A percentile compares a stretch with the other conserved stretches of the same genome.
phyloP scores from a whole-genome alignment of 148 eudicot species.

The Camellia sinensis region DNA sequence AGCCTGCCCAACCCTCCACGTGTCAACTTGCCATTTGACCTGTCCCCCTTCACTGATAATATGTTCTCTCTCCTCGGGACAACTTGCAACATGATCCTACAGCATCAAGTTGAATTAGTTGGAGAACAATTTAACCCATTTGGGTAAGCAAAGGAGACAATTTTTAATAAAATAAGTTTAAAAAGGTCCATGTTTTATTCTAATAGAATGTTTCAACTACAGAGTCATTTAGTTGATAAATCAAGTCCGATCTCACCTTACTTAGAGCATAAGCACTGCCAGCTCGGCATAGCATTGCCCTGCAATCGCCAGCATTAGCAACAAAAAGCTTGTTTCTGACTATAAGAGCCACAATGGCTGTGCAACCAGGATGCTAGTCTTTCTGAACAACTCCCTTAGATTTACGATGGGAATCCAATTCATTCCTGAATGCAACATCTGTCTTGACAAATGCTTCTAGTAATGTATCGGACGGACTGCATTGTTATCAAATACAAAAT shows the following conservation, averaged over 20 bases:
- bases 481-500: neutral
- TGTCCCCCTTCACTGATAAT: constrained; percentile 60
- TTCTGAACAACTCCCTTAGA: constrained; percentile 56
- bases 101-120: constrained; percentile 19
- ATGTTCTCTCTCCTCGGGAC: constrained; percentile 80
- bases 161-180: too few species aligned
- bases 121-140: neutral
- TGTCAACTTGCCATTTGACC: constrained; percentile 86
- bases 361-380: constrained; percentile 96
- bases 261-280: constrained; percentile 66
- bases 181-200: too few species aligned
- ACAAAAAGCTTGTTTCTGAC: constrained; percentile 63
- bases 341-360: constrained; percentile 77
- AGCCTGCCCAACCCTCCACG: constrained; percentile 95
- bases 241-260: constrained; percentile 51
- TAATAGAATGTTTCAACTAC: neutral
- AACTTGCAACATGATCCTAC: constrained; percentile 93
- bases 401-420: constrained; percentile 48
- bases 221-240: neutral
- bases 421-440: constrained; percentile 71
- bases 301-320: constrained; percentile 96
- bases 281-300: constrained; percentile 78
- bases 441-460: constrained; percentile 66
- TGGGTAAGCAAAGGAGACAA: too few species aligned
- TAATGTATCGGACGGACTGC: constrained; percentile 71